These are phyloP conservation scores for Thermomucor indicae-seudaticae DNA, from an alignment of 371 early-diverging fungal species.

Conservation along the genomic window DNA sequence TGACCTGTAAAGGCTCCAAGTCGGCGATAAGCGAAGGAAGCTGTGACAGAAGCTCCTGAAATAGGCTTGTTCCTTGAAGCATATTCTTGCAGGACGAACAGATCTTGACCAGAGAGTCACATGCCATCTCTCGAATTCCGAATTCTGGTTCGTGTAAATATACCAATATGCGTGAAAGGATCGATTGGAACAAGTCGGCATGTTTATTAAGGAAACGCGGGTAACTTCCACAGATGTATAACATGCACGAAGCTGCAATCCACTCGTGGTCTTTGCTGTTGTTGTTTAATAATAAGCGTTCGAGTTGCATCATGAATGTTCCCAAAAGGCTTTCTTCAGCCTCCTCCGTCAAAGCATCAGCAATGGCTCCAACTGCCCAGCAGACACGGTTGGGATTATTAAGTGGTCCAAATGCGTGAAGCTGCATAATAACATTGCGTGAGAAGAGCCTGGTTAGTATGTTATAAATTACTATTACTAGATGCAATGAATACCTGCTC, in stretches of 20 bases:
- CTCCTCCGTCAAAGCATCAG: background rate
- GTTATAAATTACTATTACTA: too few species aligned
- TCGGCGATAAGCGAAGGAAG: constrained; percentile 71
- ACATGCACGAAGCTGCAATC: background rate
- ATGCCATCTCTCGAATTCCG: too few species aligned
- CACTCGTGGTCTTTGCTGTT: background rate
- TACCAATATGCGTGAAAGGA: background rate
- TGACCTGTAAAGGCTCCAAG: constrained; percentile 75
- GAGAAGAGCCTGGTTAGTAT: too few species aligned
- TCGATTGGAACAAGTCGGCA: background rate
- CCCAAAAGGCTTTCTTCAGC: background rate
- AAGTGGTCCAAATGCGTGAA: too few species aligned
- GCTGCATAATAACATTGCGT: too few species aligned
- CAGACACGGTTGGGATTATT: background rate
- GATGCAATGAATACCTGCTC: too few species aligned
- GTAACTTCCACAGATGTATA: background rate
- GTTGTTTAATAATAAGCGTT: background rate
- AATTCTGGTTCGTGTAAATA: too few species aligned
- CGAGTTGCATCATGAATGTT: too few species aligned
- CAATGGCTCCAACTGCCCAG: background rate
- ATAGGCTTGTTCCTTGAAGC: too few species aligned
- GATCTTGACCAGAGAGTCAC: too few species aligned
- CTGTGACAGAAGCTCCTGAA: constrained; percentile 74
- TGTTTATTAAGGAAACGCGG: background rate
- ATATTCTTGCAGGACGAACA: too few species aligned